Evolutionary conservation across 345 rosid species (phyloP), one percentile per base, ranked within the genome.

Genomic region (Euclidium syriacum): DNA sequence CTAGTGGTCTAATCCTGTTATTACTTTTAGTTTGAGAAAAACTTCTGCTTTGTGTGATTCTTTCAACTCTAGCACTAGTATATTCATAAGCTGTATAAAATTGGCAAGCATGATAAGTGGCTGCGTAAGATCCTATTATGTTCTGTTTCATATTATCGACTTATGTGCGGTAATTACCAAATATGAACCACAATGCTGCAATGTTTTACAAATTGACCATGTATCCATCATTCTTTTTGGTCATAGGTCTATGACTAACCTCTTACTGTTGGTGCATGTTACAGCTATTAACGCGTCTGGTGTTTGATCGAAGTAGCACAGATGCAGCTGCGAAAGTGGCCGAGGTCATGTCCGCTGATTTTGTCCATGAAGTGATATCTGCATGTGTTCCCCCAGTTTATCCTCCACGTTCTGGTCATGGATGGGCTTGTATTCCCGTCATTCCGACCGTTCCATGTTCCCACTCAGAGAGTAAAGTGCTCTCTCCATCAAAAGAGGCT

Each of bases 281-380:
- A 81, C 86, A 92, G 98, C 83, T 92, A 73, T 81, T 92, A 79
- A 89, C 97, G 51, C 97, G 98, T 57, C 78, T 89, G 67, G 98
- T 89, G 32, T 92, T 92, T 79, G 97, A 89, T 58, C 83, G 88
- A 49, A 89, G 95, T 65, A 92, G 90, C 79, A 89, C 95, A 22
- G 98, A 92, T 75, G 97, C 98, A 66, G 98, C 98, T 62, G 88
- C 80, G 11, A 92, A 92, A 79, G 95, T 83, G 43, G 98, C 98
- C 29, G 98, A 87, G 56, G 83, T 92, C 34, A 92, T 92, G 97
- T 79, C 78, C 78, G 91, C 94, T 56, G 98, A 87, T 83, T 89
- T 92, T 89, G 95, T 92, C 52, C 97, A 89, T 80, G 98, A 92
- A 77, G 90, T 89, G 44, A 87, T 87, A 73, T 85, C 98, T 59